phyloP scores from a whole-genome alignment of 2,329 filamentous ascomycete species.

The Dissoconium aciculare region DNA sequence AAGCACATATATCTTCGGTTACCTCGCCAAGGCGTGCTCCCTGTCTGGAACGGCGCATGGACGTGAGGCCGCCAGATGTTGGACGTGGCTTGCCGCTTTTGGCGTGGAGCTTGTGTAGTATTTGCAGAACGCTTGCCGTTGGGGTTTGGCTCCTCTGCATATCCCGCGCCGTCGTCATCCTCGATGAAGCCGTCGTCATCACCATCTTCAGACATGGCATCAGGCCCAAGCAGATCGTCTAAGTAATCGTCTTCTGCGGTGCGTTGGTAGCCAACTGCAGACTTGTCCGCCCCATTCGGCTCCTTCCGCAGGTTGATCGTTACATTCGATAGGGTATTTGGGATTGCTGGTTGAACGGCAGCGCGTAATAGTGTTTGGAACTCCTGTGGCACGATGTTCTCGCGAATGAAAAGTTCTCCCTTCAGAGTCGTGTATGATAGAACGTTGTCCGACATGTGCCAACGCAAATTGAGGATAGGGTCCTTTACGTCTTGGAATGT shows the following conservation, averaged over 20 bases:
- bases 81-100: slow-evolving; percentile 39
- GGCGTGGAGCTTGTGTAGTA: slow-evolving; percentile 25
- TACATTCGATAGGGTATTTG: slow-evolving; percentile 59
- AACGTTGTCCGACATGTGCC: slow-evolving; percentile 83
- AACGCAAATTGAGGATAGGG: slow-evolving; percentile 72
- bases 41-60: slow-evolving; percentile 81
- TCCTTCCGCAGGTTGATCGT: slow-evolving; percentile 49
- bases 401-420: slow-evolving; percentile 84
- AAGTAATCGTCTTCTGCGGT: slow-evolving; percentile 53
- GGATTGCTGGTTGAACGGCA: slow-evolving; percentile 57
- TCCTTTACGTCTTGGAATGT: slow-evolving; percentile 54
- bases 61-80: slow-evolving; percentile 46
- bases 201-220: slow-evolving; percentile 41
- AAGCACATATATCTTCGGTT: slow-evolving; percentile 87
- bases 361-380: slow-evolving; percentile 36
- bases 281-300: slow-evolving; percentile 40
- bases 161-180: slow-evolving; percentile 90
- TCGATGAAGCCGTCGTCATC: slow-evolving; percentile 66
- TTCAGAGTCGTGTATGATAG: slow-evolving; percentile 84
- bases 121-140: slow-evolving; percentile 44
- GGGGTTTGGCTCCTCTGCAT: slow-evolving; percentile 49
- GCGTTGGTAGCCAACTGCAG: slow-evolving; percentile 38
- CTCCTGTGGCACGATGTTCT: slow-evolving; percentile 44
- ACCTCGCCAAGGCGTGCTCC: slow-evolving; percentile 88
- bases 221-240: slow-evolving; percentile 63